Conservation (phyloP, 23 red algal species). For the Porphyridium purpureum region DNA sequence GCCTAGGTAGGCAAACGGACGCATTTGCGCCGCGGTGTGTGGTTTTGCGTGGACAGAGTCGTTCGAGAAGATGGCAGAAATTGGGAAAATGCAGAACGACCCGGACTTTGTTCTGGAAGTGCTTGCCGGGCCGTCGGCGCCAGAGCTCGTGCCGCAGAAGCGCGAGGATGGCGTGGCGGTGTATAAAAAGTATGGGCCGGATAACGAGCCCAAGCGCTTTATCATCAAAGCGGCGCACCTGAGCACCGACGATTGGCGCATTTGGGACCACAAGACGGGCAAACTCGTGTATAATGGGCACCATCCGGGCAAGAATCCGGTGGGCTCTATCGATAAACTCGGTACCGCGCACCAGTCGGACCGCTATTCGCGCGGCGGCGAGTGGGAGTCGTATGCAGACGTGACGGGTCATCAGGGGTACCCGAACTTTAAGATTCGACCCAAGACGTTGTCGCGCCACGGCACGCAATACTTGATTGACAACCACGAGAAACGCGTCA, state of each 20-base stretch:
- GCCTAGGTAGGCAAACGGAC: no score
- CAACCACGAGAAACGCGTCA: constrained; percentile 9
- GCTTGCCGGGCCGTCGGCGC: constrained; percentile 14
- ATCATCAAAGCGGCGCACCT: constrained; percentile 42
- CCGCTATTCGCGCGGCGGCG: constrained; percentile 15
- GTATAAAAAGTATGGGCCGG: constrained; percentile 14
- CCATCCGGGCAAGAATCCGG: constrained; percentile 59
- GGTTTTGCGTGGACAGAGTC: no score
- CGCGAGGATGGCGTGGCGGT: constrained; percentile 4
- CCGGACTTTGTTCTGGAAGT: constrained; percentile 39
- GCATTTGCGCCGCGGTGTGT: no score
- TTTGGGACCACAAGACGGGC: constrained; percentile 24
- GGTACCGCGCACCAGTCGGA: no score
- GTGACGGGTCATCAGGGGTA: constrained; percentile 16
- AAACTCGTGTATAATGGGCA: constrained; percentile 14
- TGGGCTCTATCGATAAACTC: no score
- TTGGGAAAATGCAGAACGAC: constrained; percentile 27
- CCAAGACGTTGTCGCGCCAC: constrained; percentile 34
- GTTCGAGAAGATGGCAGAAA: constrained; percentile 18
- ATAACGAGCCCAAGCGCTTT: constrained; percentile 19
- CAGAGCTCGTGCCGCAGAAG: constrained; percentile 22
- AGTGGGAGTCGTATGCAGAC: constrained; percentile 44
- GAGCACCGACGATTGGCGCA: constrained; percentile 32
- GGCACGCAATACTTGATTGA: constrained; percentile 33
- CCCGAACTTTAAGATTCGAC: constrained; percentile 47